phyloP scores from a whole-genome alignment of 495 filamentous ascomycete species.

The Cryomyces antarcticus region DNA sequence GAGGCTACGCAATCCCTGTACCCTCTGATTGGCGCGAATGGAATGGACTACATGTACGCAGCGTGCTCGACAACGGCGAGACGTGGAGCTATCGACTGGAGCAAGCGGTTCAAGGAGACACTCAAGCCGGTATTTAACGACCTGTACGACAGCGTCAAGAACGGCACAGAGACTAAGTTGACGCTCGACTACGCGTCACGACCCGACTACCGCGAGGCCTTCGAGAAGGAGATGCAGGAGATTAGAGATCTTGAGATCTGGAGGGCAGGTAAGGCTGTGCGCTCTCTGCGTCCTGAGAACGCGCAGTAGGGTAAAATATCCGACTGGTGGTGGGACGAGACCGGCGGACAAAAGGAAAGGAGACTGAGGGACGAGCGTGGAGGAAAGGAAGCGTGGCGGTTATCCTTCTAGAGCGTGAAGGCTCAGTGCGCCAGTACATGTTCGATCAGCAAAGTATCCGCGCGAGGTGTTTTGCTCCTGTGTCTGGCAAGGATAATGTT shows the following conservation, averaged over 20 bases:
- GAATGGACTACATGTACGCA: slow-evolving; percentile 99
- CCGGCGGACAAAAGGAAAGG: no score
- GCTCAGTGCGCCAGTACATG: no score
- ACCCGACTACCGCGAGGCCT: slow-evolving; percentile 86
- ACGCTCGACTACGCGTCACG: slow-evolving; percentile 89
- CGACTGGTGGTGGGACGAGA: neutral
- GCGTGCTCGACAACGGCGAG: slow-evolving; percentile 97
- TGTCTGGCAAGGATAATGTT: no score
- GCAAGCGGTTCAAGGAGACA: slow-evolving; percentile 76
- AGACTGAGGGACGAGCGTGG: no score
- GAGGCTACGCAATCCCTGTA: slow-evolving; percentile 95
- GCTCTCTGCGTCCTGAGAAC: slow-evolving; percentile 11
- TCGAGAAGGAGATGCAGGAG: slow-evolving; percentile 89
- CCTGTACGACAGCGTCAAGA: slow-evolving; percentile 77
- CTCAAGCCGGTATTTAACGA: slow-evolving; percentile 96
- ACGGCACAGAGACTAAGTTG: slow-evolving; percentile 80
- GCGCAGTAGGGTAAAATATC: neutral
- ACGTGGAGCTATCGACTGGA: slow-evolving; percentile 98
- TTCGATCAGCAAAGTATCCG: no score
- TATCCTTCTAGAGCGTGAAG: no score
- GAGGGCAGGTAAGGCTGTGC: slow-evolving; percentile 93
- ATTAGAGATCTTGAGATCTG: slow-evolving; percentile 96
- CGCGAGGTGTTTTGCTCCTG: no score
- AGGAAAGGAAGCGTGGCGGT: no score
- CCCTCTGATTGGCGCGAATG: slow-evolving; percentile 85